Evolutionary conservation across 2,329 filamentous ascomycete species (phyloP).

Genomic region (Trichoderma arundinaceum): DNA sequence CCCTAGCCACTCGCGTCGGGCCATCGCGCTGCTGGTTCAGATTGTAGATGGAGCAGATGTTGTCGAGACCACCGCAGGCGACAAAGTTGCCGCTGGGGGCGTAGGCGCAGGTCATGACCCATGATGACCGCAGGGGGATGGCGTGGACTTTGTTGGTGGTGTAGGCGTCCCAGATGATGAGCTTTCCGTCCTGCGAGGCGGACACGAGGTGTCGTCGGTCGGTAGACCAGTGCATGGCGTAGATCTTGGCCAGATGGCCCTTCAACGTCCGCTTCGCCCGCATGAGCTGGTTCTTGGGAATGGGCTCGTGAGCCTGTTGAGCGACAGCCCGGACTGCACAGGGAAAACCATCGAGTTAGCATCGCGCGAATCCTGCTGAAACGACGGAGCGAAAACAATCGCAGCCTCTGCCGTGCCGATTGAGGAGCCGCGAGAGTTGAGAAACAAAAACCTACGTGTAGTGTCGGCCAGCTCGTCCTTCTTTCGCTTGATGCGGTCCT

Average conservation of each 20-base stretch:
- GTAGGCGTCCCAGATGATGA: slow-evolving; percentile 99
- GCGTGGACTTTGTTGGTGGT: slow-evolving; percentile 99
- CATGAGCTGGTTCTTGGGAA: slow-evolving; percentile 92
- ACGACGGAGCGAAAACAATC: not conserved
- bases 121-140: slow-evolving; percentile 94
- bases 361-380: slow-evolving; percentile 26
- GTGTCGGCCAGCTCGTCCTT: slow-evolving; percentile 99
- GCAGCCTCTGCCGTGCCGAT: not conserved
- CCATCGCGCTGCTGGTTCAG: slow-evolving; percentile 92
- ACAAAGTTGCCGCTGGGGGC: slow-evolving; percentile 98
- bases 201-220: slow-evolving; percentile 96
- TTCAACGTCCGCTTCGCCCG: slow-evolving; percentile 96
- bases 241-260: slow-evolving; percentile 98
- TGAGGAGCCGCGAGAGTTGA: slow-evolving; percentile 14
- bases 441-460: slow-evolving; percentile 73
- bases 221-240: slow-evolving; percentile 99
- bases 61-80: slow-evolving; percentile 96
- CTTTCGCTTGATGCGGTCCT: slow-evolving; percentile 99
- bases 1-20: slow-evolving; percentile 93
- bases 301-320: slow-evolving; percentile 86
- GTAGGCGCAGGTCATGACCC: slow-evolving; percentile 99
- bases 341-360: slow-evolving; percentile 37
- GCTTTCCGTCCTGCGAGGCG: slow-evolving; percentile 97
- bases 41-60: slow-evolving; percentile 99
- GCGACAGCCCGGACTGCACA: slow-evolving; percentile 85